Percentiles rank a stretch among this genome's conserved stretches.
Conservation (phyloP, 1,284 basidiomycete species). For the Dichomitus squalens region DNA sequence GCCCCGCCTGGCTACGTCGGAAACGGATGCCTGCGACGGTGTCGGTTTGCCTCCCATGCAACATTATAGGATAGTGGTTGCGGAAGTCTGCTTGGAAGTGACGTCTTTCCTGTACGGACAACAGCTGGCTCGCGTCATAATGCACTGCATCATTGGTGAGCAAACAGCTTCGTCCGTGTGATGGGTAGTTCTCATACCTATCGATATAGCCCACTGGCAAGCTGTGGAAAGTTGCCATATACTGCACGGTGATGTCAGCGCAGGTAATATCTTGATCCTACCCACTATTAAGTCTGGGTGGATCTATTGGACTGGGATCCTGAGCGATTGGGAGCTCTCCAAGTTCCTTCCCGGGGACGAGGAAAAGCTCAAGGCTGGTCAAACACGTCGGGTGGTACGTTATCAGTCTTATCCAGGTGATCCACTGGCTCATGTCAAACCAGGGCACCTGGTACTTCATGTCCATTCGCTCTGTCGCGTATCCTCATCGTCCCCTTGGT, state of each 20-base stretch:
- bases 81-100: constrained; percentile 9
- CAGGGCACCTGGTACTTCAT: constrained; percentile 19
- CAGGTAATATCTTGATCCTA: constrained; percentile 14
- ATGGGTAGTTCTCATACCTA: too few relatives aligned
- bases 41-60: background rate
- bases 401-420: too few relatives aligned
- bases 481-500: background rate
- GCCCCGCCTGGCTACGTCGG: background rate
- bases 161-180: background rate
- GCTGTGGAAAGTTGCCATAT: background rate
- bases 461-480: background rate
- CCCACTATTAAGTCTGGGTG: background rate
- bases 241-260: constrained; percentile 15
- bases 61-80: constrained; percentile 12
- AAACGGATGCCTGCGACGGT: too few relatives aligned
- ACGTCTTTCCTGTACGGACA: background rate
- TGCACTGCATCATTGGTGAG: constrained; percentile 2
- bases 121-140: constrained; percentile 1
- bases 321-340: constrained; percentile 16
- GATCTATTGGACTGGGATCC: background rate
- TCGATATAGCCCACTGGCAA: constrained; percentile 5
- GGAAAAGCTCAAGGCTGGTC: background rate
- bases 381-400: constrained; percentile 4
- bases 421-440: background rate
- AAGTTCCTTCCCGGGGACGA: background rate